Conservation (phyloP, 495 filamentous ascomycete species). For the Lophiotrema nucula region DNA sequence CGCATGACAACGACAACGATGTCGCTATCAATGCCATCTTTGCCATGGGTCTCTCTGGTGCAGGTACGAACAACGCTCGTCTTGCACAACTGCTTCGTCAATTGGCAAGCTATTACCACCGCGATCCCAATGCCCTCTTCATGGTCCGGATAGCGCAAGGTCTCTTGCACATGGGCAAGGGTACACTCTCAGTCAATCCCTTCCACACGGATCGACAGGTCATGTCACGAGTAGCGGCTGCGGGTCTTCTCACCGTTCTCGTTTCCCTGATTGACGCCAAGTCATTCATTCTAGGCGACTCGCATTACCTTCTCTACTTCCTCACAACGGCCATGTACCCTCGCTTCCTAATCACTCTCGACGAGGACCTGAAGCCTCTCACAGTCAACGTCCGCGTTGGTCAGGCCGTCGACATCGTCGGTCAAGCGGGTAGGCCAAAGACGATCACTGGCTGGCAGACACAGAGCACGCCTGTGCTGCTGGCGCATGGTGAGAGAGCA, state of each 20-base stretch:
- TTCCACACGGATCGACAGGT: conserved; percentile 99
- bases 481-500: conserved; percentile 89
- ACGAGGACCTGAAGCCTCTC: conserved; percentile 89
- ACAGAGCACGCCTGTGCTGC: conserved; percentile 92
- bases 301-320: conserved; percentile 96
- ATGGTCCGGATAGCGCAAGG: conserved; percentile 99
- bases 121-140: conserved; percentile 91
- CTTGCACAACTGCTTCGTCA: conserved; percentile 92
- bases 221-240: conserved; percentile 84
- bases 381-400: conserved; percentile 96
- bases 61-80: conserved; percentile 96
- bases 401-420: conserved; percentile 97
- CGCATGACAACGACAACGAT: conserved; percentile 98
- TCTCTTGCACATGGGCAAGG: conserved; percentile 98
- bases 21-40: conserved; percentile 99
- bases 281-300: conserved; percentile 83
- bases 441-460: conserved; percentile 99
- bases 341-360: conserved; percentile 90
- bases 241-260: conserved; percentile 84
- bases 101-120: conserved; percentile 95
- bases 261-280: conserved; percentile 92
- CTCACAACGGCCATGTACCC: conserved; percentile 97
- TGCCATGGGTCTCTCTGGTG: conserved; percentile 95
- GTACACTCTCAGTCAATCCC: conserved; percentile 88
- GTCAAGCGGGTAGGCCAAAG: conserved; percentile 94